These are phyloP conservation scores for Paramarasmius palmivorus DNA, from an alignment of 1,284 basidiomycete genomes.

Conservation along the genomic window DNA sequence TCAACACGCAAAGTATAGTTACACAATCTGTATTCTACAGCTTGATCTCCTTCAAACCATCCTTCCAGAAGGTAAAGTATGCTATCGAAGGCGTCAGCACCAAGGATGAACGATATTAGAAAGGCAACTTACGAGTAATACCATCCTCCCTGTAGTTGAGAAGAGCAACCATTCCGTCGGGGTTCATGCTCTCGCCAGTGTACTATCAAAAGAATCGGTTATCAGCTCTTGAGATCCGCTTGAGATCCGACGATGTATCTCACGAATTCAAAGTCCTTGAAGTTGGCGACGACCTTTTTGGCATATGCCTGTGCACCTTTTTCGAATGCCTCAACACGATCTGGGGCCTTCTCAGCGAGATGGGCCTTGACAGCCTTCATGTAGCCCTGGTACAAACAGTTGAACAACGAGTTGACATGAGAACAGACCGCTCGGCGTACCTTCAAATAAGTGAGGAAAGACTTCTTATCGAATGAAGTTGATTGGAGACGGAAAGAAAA, in stretches of 20 bases:
- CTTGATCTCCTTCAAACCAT: constrained; percentile 82
- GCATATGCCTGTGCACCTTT: constrained; percentile 76
- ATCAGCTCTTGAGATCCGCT: constrained; percentile 2
- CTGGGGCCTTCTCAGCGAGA: constrained; percentile 61
- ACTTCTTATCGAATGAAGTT: constrained; percentile 93
- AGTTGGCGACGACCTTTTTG: constrained; percentile 89
- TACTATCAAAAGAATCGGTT: constrained; percentile 50
- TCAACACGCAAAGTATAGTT: neutral
- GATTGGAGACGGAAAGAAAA: constrained; percentile 89
- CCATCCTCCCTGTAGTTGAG: constrained; percentile 85
- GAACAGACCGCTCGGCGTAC: constrained; percentile 33
- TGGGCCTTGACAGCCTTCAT: constrained; percentile 49
- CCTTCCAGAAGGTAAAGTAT: constrained; percentile 94
- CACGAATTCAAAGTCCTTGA: constrained; percentile 91
- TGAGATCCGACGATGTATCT: constrained; percentile 23
- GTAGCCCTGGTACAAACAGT: constrained; percentile 37
- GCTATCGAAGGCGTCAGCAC: constrained; percentile 44
- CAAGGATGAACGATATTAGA: neutral
- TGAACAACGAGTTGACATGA: neutral
- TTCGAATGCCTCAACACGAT: constrained; percentile 81
- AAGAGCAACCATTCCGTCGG: constrained; percentile 88
- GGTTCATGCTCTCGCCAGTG: constrained; percentile 85
- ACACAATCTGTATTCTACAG: constrained; percentile 36
- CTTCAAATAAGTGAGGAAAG: constrained; percentile 87
- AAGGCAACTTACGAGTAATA: constrained; percentile 63